These are phyloP conservation scores for Rhizophora apiculata DNA, from an alignment of 345 rosid genomes.

Conservation along the genomic window DNA sequence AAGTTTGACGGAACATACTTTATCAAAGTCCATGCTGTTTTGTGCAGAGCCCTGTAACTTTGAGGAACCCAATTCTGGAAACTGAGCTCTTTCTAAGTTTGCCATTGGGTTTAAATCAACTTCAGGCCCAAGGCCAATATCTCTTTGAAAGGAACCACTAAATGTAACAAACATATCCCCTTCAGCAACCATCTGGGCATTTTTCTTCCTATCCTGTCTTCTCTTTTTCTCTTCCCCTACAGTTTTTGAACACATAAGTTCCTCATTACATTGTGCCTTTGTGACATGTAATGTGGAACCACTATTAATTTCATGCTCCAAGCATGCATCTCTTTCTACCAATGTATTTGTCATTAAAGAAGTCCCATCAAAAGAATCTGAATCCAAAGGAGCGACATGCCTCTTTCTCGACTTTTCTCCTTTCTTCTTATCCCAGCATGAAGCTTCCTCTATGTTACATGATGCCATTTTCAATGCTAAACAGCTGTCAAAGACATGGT, in stretches of 20 bases:
- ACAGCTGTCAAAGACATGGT: no score
- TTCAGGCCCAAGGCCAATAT: slow-evolving; percentile 3
- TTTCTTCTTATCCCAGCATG: not conserved
- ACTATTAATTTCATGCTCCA: slow-evolving; percentile 1
- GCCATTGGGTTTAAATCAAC: slow-evolving; percentile 4
- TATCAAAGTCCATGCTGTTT: slow-evolving; percentile 9
- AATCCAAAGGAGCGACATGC: not conserved
- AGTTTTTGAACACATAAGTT: not conserved
- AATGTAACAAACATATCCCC: slow-evolving; percentile 1
- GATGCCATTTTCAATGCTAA: slow-evolving; percentile 6
- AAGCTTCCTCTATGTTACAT: not conserved
- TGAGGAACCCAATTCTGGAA: slow-evolving; percentile 3
- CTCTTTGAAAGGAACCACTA: not conserved
- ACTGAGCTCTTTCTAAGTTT: not conserved
- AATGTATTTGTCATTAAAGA: slow-evolving; percentile 5
- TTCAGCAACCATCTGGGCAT: slow-evolving; percentile 4
- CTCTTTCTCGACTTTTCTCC: slow-evolving; percentile 2
- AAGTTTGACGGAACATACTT: slow-evolving; percentile 7
- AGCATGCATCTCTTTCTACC: not conserved
- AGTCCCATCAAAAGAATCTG: slow-evolving; percentile 3
- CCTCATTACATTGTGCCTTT: slow-evolving; percentile 9
- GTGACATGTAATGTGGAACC: not conserved
- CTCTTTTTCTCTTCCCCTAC: slow-evolving; percentile 13
- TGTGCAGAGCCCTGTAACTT: no score
- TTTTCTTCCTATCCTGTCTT: not conserved